Evolutionary conservation across 164 flowering plant genomes (phyloP), one percentile per base, ranked within the genome.

Genomic region (Cinnamomum chago): DNA sequence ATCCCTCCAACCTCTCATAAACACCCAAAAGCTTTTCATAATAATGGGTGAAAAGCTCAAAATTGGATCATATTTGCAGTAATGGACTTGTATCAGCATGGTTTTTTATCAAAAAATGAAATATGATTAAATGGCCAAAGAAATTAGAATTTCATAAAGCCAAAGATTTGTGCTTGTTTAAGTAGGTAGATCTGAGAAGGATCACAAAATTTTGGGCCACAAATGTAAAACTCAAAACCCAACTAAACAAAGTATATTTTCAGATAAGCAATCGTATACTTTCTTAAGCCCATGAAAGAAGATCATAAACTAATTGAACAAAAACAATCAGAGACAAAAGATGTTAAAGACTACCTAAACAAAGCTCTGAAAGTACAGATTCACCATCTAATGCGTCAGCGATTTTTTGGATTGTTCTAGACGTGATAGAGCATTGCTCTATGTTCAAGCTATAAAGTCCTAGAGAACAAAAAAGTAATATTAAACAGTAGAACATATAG

Each of bases 321-420:
- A 13, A 52, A 52, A 52, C 20, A 22, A 47, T 15, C 23, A 50
- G 2, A 50, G 7, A 64, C 25, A 23, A 50, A 22, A 52, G 58
- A 7, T 67, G 1, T 3, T 23, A 71, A 68, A 5, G 27, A 71
- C 72, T 86, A 96, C 99, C 99, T 83, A 94, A 72, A 67, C 33
- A 86, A 62, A 96, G 91, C 60, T 94, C 92, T 65, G 91, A 75
- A 73, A 96, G 90, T 4, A 77, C 81, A 75, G 94, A 90, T 67
- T 75, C 86, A 74, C 86, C 50, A 82, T 84, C 80, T 75, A 96
- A 72, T 25, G 93, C 86, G 79, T 92, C 97, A 68, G 95, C 90
- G 79, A 96, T 81, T 82, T 84, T 91, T 72, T 93, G 97, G 76
- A 96, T 85, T 51, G 99, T 94, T 87, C 97, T 87, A 68, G 99